Percentiles rank a stretch among this genome's conserved stretches.
Conservation (phyloP, 2,329 filamentous ascomycete species). For the Calonectria leucothoes region DNA sequence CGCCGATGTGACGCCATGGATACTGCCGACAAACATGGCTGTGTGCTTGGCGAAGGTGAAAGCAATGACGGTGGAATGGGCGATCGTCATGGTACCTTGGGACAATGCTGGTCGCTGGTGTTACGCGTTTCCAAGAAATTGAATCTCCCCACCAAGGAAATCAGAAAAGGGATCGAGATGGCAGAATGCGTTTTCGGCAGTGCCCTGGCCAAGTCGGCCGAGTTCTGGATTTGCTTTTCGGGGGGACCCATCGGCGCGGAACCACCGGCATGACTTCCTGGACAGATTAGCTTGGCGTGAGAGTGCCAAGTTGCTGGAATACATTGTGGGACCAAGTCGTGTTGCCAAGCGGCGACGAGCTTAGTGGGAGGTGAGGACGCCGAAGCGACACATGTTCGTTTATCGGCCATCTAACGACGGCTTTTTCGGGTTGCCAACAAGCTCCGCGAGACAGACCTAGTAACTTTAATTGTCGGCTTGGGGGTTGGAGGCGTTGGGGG, state of each 20-base stretch:
- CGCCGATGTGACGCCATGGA: slow-evolving; percentile 24
- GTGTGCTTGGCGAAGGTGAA: slow-evolving; percentile 11
- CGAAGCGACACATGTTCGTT: not conserved
- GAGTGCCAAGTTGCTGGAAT: slow-evolving; percentile 32
- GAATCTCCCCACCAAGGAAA: slow-evolving; percentile 13
- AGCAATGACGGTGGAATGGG: slow-evolving; percentile 21
- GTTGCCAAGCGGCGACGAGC: not conserved
- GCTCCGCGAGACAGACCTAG: not conserved
- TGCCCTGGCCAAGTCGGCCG: not conserved
- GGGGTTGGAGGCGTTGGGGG: not conserved
- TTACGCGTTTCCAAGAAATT: slow-evolving; percentile 25
- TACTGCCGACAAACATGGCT: slow-evolving; percentile 22
- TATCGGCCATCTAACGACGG: not conserved
- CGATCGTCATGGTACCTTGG: slow-evolving; percentile 6
- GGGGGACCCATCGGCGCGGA: slow-evolving; percentile 36
- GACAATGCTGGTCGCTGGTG: slow-evolving; percentile 13
- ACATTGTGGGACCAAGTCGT: slow-evolving; percentile 29
- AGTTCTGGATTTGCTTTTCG: slow-evolving; percentile 17
- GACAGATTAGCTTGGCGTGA: slow-evolving; percentile 10
- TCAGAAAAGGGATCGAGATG: slow-evolving; percentile 37
- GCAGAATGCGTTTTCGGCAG: slow-evolving; percentile 1
- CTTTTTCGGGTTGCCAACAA: not conserved
- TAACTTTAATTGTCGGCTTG: not conserved
- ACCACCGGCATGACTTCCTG: slow-evolving; percentile 30
- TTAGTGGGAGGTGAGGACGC: not conserved